Conservation (phyloP, 208 protist species). For the Trichomonas vaginalis region DNA sequence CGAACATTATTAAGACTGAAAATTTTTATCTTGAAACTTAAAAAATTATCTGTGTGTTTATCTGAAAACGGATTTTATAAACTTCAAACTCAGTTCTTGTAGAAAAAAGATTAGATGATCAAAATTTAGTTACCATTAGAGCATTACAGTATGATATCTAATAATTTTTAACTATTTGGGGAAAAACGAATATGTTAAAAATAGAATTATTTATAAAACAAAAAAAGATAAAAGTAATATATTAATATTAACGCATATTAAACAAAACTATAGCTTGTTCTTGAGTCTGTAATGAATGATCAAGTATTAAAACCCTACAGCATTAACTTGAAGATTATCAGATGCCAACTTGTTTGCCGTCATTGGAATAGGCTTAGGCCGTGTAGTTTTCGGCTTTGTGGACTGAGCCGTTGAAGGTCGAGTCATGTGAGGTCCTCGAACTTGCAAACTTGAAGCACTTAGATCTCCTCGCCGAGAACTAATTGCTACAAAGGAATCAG, state of each 20-base stretch:
- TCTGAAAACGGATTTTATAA: background rate
- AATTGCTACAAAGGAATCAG: background rate
- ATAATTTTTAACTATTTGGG: background rate
- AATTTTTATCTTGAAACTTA: too few relatives aligned
- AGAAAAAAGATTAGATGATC: background rate
- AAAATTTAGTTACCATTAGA: background rate
- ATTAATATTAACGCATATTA: background rate
- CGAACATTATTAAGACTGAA: too few relatives aligned
- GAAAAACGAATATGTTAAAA: background rate
- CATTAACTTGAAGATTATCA: background rate
- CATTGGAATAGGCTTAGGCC: background rate
- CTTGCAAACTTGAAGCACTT: background rate
- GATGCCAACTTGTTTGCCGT: background rate
- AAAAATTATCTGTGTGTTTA: background rate
- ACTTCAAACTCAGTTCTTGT: background rate
- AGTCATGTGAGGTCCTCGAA: background rate
- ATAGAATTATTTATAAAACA: background rate
- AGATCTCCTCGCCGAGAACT: background rate
- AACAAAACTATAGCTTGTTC: background rate
- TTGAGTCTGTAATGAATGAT: background rate
- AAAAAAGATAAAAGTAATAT: background rate
- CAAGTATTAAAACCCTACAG: background rate
- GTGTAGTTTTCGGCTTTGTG: background rate
- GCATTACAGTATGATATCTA: background rate
- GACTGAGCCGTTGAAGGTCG: background rate